phyloP scores from a whole-genome alignment of 176 grass and related monocot genomes.

The Raddia distichophylla region DNA sequence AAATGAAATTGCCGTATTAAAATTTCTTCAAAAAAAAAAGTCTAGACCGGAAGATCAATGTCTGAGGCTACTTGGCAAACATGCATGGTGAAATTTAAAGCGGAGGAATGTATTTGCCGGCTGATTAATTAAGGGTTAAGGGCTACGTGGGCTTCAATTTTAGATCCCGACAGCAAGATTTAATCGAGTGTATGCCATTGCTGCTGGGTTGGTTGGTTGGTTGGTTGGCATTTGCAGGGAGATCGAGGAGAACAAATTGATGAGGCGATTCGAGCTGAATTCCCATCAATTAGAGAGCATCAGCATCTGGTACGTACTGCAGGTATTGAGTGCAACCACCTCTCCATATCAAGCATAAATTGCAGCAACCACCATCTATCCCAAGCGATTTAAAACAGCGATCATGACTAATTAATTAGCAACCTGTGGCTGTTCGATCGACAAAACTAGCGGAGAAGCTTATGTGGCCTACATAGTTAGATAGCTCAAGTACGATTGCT shows the following conservation, averaged over 20 bases:
- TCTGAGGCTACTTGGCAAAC: too few species aligned
- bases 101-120: background rate
- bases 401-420: constrained; percentile 22
- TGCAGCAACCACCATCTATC: constrained; percentile 33
- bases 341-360: constrained; percentile 42
- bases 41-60: too few species aligned
- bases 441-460: background rate
- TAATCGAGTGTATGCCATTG: background rate
- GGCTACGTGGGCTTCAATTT: background rate
- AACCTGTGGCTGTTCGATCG: constrained; percentile 18
- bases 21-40: too few species aligned
- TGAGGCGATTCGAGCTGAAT: background rate
- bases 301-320: background rate
- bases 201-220: constrained; percentile 35
- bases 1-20: too few species aligned
- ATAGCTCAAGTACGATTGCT: background rate
- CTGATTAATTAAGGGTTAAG: constrained; percentile 32
- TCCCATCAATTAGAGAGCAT: background rate
- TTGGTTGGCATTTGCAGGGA: constrained; percentile 21
- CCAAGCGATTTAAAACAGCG: constrained; percentile 16
- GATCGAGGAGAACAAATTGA: background rate
- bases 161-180: background rate
- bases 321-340: constrained; percentile 41
- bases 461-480: background rate
- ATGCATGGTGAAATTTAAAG: too few species aligned